phyloP scores from a whole-genome alignment of 306 rosid species.

The Rosa persica region DNA sequence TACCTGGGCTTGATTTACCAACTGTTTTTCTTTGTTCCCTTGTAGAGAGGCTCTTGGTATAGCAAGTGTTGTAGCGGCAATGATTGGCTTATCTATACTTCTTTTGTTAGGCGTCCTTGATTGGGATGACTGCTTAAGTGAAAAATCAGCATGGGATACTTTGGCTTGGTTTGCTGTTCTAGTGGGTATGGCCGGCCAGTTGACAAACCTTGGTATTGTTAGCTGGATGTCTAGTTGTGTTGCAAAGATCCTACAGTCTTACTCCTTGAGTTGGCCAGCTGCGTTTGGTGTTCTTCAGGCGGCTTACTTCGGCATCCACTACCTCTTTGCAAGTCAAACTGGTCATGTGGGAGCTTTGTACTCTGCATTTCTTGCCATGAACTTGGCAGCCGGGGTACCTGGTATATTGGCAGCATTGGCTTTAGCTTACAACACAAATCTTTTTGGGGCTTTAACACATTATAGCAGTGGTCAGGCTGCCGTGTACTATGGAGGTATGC shows the following conservation, averaged over 20 bases:
- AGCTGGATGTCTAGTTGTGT: constrained; percentile 81
- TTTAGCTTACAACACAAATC: constrained; percentile 84
- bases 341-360: constrained; percentile 93
- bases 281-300: constrained; percentile 82
- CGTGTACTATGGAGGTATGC: constrained; percentile 93
- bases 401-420: constrained; percentile 71
- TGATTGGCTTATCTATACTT: constrained; percentile 86
- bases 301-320: constrained; percentile 84
- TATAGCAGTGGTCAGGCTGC: constrained; percentile 98
- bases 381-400: constrained; percentile 93
- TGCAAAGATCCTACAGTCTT: constrained; percentile 52
- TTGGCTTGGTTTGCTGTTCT: constrained; percentile 93
- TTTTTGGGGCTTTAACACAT: constrained; percentile 89
- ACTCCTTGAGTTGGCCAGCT: constrained; percentile 84
- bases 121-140: constrained; percentile 90
- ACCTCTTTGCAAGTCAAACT: constrained; percentile 96
- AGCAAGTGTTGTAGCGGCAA: constrained; percentile 86
- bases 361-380: constrained; percentile 95
- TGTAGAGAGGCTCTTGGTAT: constrained; percentile 75
- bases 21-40: constrained; percentile 12
- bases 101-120: constrained; percentile 80
- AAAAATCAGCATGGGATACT: constrained; percentile 97
- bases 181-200: constrained; percentile 92
- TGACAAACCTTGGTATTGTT: constrained; percentile 84
- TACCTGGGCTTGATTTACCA: constrained; percentile 15